Percentiles rank a stretch among this genome's conserved stretches.
Conservation (phyloP, 192 early-diverging fungal genomes). For the Mortierella hygrophila region DNA sequence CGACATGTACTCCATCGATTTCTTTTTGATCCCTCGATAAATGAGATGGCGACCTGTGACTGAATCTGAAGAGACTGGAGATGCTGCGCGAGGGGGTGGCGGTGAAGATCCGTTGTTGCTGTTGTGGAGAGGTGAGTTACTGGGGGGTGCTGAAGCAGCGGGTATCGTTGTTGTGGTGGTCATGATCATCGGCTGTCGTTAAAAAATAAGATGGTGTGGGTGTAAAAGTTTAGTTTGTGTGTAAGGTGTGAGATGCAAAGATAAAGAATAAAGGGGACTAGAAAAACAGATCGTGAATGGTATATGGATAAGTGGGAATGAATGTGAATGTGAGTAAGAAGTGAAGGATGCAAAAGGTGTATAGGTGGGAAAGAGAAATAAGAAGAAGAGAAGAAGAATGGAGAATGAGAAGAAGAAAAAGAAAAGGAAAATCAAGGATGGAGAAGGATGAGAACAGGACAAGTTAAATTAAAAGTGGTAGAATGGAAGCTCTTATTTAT, state of each 20-base stretch:
- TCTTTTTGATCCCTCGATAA: constrained; percentile 31
- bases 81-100: constrained; percentile 15
- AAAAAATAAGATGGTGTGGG: background rate
- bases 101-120: constrained; percentile 1
- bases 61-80: constrained; percentile 25
- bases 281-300: background rate
- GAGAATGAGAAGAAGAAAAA: background rate
- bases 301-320: background rate
- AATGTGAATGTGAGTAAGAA: background rate
- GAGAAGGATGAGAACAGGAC: background rate
- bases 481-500: background rate
- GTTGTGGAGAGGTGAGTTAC: constrained; percentile 10
- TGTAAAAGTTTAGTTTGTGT: background rate
- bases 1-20: constrained; percentile 48
- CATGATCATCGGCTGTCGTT: constrained; percentile 34
- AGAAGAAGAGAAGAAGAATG: background rate
- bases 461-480: background rate
- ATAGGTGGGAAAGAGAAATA: constrained; percentile 15
- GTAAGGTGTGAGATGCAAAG: background rate
- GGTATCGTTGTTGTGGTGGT: constrained; percentile 18
- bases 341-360: constrained; percentile 5
- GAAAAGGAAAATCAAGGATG: background rate
- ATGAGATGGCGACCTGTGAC: constrained; percentile 24
- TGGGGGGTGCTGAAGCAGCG: constrained; percentile 16
- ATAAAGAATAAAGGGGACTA: background rate